Conservation (phyloP, 306 rosid genomes). For the Herpetospermum pedunculosum region DNA sequence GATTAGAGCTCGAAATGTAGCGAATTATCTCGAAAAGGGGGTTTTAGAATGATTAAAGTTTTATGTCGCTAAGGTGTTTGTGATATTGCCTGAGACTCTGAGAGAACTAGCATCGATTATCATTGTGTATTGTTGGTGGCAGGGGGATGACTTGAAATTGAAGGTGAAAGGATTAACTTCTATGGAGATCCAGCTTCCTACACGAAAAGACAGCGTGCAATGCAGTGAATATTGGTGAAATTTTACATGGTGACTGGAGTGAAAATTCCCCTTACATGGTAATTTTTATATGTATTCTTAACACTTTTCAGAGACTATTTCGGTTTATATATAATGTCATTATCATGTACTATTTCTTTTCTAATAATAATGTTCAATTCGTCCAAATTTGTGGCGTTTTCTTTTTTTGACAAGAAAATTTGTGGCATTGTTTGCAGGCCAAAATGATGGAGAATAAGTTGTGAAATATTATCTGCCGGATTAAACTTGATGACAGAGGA, state of each 20-base stretch:
- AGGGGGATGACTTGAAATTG: constrained; percentile 76
- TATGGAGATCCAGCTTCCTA: constrained; percentile 83
- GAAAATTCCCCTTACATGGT: constrained; percentile 69
- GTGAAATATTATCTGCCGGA: constrained; percentile 51
- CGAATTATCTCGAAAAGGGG: not conserved
- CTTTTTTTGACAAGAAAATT: too few relatives aligned
- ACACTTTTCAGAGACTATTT: not conserved
- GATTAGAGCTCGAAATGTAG: not conserved
- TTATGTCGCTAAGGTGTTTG: not conserved
- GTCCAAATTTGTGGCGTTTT: too few relatives aligned
- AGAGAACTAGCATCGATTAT: not conserved
- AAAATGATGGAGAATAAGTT: constrained; percentile 80
- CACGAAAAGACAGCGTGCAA: constrained; percentile 57
- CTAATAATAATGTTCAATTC: too few relatives aligned
- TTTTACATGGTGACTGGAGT: too few relatives aligned
- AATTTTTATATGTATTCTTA: constrained; percentile 16
- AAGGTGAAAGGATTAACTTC: constrained; percentile 80
- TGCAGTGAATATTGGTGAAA: constrained; percentile 87
- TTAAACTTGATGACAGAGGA: constrained; percentile 53
- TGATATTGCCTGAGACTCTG: not conserved
- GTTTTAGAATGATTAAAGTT: not conserved
- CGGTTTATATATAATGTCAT: too few relatives aligned
- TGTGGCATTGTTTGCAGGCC: constrained; percentile 47
- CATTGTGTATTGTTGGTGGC: constrained; percentile 13
- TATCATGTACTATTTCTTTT: too few relatives aligned